Evolutionary conservation across 2,329 filamentous ascomycete species (phyloP), one percentile per base, ranked within the genome.

Genomic region (Neonectria sp.): DNA sequence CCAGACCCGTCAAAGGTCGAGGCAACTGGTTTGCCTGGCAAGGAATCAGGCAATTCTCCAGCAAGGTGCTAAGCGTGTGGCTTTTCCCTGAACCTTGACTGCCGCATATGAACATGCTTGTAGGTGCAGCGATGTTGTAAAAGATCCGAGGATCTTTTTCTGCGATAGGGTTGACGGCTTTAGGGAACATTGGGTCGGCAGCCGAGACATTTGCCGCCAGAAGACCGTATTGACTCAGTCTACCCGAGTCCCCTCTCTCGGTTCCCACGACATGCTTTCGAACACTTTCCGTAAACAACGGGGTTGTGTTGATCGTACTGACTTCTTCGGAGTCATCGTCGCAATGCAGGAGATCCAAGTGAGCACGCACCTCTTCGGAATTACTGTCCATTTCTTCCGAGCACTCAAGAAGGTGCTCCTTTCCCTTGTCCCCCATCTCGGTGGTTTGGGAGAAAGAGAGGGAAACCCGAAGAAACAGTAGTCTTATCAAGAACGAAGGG

Each of bases 61-160:
- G 74, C 1, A 88, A 68, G 55, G 85, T 88, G 1, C 86, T 86
- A 1, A 91, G 79, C 0, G 88, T 90, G 67, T 92, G 89, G 52
- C 87, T 90, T 74, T 92, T 92, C 0, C 90, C 90, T 0, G 87
- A 89, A 1, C 90, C 89, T 67, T 92, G 89, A 24, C 87, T 88
- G 1, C 90, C 89, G 61, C 90, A 92, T 35, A 92, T 88, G 77
- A 92, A 92, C 4, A 84, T 81, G 17, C 89, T 91, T 0, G 86
- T 89, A 0, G 90, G 90, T 0, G 80, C 78, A 0, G 83, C 72
- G 3, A 86, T 79, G 58, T 87, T 87, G 75, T 84, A 83, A 48
- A 83, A 85, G 0, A 86, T 58, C 0, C 84, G 75, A 0, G 74
- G 60, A 27, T 63, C 60, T 8, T 24, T 11, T 24, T 49, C 40